A percentile compares a stretch with the other conserved stretches of the same genome.
These are phyloP conservation scores for Gossypium gossypioides DNA, from an alignment of 441 rosid species.

Conservation along the genomic window DNA sequence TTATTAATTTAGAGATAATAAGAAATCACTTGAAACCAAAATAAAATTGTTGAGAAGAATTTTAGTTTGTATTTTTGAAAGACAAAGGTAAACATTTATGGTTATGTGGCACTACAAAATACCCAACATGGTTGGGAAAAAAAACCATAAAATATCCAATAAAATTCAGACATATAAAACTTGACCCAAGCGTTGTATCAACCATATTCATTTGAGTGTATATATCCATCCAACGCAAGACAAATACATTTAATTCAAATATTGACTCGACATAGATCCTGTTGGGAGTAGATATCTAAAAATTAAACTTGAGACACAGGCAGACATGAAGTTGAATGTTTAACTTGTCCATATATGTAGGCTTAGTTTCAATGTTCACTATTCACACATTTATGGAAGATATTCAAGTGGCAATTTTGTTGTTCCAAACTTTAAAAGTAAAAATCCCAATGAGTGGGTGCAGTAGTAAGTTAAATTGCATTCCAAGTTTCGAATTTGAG, in stretches of 20 bases:
- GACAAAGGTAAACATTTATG: neutral
- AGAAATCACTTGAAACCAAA: neutral
- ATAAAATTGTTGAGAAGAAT: neutral
- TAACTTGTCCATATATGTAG: neutral
- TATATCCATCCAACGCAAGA: neutral
- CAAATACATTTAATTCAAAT: neutral
- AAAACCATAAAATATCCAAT: neutral
- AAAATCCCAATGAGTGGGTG: too few relatives aligned
- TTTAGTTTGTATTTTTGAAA: neutral
- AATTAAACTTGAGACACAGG: neutral
- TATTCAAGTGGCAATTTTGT: neutral
- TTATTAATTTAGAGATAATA: neutral
- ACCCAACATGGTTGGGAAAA: neutral
- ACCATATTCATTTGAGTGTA: neutral
- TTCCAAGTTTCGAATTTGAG: rapidly evolving
- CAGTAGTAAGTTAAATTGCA: too few relatives aligned
- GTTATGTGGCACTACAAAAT: neutral
- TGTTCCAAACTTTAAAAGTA: neutral
- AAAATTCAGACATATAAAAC: neutral
- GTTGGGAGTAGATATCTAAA: neutral
- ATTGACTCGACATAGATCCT: neutral
- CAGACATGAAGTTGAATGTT: neutral
- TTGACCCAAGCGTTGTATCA: neutral
- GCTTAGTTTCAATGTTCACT: neutral
- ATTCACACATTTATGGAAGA: neutral